Conservation (phyloP, 1,284 basidiomycete genomes). For the Cutaneotrichosporon mucoides region DNA sequence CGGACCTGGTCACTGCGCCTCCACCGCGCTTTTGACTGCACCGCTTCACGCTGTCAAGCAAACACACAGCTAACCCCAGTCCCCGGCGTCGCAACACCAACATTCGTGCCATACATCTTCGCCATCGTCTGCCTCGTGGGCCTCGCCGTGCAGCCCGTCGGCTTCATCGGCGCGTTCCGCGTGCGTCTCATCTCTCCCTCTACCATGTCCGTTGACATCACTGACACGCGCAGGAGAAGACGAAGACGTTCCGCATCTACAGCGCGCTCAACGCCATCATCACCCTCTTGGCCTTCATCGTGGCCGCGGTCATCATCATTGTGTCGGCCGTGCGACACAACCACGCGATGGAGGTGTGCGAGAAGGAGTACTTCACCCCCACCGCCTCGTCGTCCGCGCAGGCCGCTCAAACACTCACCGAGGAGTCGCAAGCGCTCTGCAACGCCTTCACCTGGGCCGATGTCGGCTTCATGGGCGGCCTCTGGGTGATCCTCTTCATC, state of each 20-base stretch:
- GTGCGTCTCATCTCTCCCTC: constrained; percentile 49
- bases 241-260: constrained; percentile 69
- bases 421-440: constrained; percentile 66
- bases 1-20: too few relatives aligned
- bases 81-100: constrained; percentile 74
- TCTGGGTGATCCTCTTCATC: constrained; percentile 72
- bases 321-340: constrained; percentile 70
- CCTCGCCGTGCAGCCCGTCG: constrained; percentile 68
- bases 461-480: constrained; percentile 80
- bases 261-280: constrained; percentile 63
- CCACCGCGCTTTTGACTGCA: too few relatives aligned
- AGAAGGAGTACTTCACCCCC: constrained; percentile 31
- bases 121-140: constrained; percentile 69
- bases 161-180: constrained; percentile 73
- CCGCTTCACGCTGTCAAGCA: too few relatives aligned
- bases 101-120: constrained; percentile 67
- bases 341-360: constrained; percentile 64
- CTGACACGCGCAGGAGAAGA: constrained; percentile 61
- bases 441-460: constrained; percentile 85
- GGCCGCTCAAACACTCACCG: constrained; percentile 23
- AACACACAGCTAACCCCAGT: constrained; percentile 53
- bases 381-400: background rate
- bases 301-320: constrained; percentile 72
- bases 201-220: background rate
- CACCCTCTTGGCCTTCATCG: constrained; percentile 62